These are phyloP conservation scores for Pseudozyma sp. DNA, from an alignment of 1,284 basidiomycete genomes.

Conservation along the genomic window DNA sequence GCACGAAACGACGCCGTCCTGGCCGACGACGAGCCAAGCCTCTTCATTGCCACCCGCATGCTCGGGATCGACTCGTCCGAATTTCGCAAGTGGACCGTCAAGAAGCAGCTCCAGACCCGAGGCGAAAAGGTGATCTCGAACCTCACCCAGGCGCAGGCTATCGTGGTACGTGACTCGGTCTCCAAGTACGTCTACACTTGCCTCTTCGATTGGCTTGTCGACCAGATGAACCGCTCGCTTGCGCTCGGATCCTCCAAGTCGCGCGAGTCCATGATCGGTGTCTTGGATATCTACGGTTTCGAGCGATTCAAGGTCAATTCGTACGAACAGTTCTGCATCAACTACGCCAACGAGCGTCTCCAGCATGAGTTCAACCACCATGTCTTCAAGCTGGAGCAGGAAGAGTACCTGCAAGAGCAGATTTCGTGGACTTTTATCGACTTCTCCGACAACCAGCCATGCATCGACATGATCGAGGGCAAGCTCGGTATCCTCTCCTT, in stretches of 20 bases:
- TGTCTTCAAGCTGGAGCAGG: slow-evolving; percentile 84
- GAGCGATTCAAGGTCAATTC: slow-evolving; percentile 76
- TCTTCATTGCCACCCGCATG: slow-evolving; percentile 85
- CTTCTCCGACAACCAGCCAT: slow-evolving; percentile 97
- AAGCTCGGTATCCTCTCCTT: slow-evolving; percentile 94
- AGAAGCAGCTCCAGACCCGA: slow-evolving; percentile 94
- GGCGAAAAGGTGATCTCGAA: slow-evolving; percentile 94
- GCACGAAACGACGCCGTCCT: slow-evolving; percentile 85
- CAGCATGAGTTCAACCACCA: slow-evolving; percentile 82
- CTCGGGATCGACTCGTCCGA: slow-evolving; percentile 90
- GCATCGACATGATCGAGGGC: slow-evolving; percentile 98
- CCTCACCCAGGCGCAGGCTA: slow-evolving; percentile 87
- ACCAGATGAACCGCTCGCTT: slow-evolving; percentile 93
- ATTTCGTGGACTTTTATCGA: slow-evolving; percentile 99
- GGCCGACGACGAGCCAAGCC: slow-evolving; percentile 84
- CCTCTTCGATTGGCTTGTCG: slow-evolving; percentile 98
- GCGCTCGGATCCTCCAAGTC: slow-evolving; percentile 87
- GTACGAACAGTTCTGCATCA: slow-evolving; percentile 99
- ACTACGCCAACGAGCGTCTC: slow-evolving; percentile 96
- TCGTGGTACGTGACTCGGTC: slow-evolving; percentile 94
- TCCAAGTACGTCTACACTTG: slow-evolving; percentile 99
- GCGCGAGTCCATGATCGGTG: slow-evolving; percentile 98
- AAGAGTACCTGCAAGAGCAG: slow-evolving; percentile 97
- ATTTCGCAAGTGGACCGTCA: slow-evolving; percentile 98
- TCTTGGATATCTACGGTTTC: slow-evolving; percentile 79